These are phyloP conservation scores for Penicillium hordei DNA, from an alignment of 2,329 filamentous ascomycete species.

Conservation along the genomic window DNA sequence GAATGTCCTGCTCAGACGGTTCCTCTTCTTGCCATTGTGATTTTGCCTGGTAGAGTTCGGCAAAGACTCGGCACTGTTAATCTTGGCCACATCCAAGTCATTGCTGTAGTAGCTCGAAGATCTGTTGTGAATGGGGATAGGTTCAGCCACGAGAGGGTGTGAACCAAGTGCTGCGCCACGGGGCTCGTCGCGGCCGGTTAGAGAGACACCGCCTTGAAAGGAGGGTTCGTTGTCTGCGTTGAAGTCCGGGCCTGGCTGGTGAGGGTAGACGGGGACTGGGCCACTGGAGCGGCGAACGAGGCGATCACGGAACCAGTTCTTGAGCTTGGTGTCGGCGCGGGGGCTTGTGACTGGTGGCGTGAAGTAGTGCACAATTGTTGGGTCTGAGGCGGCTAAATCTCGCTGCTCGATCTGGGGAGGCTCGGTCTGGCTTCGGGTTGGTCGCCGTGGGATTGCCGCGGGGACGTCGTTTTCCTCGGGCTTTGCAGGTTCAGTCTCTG, in stretches of 20 bases:
- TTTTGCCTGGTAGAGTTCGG: conserved; percentile 13
- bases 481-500: neutral
- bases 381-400: conserved; percentile 14
- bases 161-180: conserved; percentile 33
- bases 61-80: conserved; percentile 15
- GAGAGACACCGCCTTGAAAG: conserved; percentile 24
- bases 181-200: conserved; percentile 18
- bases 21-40: conserved; percentile 20
- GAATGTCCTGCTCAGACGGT: conserved; percentile 30
- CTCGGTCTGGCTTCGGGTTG: neutral
- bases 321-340: conserved; percentile 36
- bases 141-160: conserved; percentile 32
- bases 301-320: conserved; percentile 36
- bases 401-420: conserved; percentile 4
- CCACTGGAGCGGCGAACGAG: conserved; percentile 31
- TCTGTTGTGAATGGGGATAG: conserved; percentile 18
- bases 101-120: conserved; percentile 16
- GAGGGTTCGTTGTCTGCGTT: conserved; percentile 17
- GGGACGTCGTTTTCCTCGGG: conserved; percentile 2
- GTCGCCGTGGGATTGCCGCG: neutral
- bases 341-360: conserved; percentile 25
- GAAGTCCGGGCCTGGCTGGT: conserved; percentile 24
- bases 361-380: conserved; percentile 13
- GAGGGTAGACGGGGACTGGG: conserved; percentile 24
- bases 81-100: conserved; percentile 16